Conservation (phyloP, 164 flowering plant genomes). For the Umbilicus rupestris region DNA sequence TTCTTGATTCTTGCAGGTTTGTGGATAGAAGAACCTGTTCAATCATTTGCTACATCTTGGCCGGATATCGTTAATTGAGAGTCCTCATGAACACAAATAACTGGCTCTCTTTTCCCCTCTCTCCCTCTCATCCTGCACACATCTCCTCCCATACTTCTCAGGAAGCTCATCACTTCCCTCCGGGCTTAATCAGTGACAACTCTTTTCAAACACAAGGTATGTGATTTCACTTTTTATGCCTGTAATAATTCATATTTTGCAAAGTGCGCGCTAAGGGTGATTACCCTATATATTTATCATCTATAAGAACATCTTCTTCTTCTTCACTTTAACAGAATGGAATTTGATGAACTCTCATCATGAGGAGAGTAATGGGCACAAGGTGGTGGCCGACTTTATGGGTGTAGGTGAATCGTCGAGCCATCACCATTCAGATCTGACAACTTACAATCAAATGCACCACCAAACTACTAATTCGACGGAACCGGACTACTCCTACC, state of each 20-base stretch:
- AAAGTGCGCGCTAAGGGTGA: too few species aligned
- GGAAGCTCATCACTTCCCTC: conserved; percentile 42
- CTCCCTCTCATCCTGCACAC: too few species aligned
- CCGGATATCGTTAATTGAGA: neutral
- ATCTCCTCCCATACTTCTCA: conserved; percentile 34
- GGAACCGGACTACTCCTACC: conserved; percentile 39
- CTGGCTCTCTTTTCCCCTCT: conserved; percentile 76
- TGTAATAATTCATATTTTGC: neutral
- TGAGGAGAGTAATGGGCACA: conserved; percentile 40
- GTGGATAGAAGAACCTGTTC: neutral
- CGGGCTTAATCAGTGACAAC: conserved; percentile 47
- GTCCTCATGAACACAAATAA: conserved; percentile 66
- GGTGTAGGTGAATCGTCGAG: conserved; percentile 57
- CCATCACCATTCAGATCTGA: conserved; percentile 33
- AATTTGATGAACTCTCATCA: conserved; percentile 39
- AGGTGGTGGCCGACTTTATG: conserved; percentile 63
- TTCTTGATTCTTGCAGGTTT: too few species aligned
- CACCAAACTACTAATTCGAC: conserved; percentile 18
- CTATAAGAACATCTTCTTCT: too few species aligned
- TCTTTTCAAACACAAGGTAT: conserved; percentile 66
- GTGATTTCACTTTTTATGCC: too few species aligned
- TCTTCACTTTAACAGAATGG: conserved; percentile 47
- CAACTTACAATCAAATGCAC: conserved; percentile 29
- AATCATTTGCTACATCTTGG: neutral
- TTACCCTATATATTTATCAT: too few species aligned